Base-by-base conservation (phyloP, 495 filamentous ascomycete species). In the Aspergillus olivimuriae region DNA sequence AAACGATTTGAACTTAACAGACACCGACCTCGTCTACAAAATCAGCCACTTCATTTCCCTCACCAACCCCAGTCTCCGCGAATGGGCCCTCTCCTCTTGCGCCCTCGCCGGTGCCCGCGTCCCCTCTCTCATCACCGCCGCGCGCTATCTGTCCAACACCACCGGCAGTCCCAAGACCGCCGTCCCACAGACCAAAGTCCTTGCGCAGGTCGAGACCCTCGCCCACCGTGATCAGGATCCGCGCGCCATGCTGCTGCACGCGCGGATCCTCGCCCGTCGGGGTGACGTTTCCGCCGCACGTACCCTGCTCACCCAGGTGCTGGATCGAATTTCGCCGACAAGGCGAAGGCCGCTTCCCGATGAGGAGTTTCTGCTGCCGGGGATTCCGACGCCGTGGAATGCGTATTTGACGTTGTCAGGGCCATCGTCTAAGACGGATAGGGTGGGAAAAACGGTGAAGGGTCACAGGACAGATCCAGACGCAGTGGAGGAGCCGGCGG, bases 201-300 rank as follows among this genome's bases (percentile, higher is more conserved):
- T 57, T 6, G 26, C 44, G 0, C 30, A 44, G 9, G 16, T 66
- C 22, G 51, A 63, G 22, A 31, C 35, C 1, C 39, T 65, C 1
- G 61, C 63, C 5, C 33, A 39, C 0, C 17, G 50, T 2, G 33
- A 52, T 7, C 52, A 50, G 6, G 61, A 58, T 24, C 62, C 63
- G 0, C 44, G 51, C 2, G 65, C 66, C 1, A 57, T 72, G 41
- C 17, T 57, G 11, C 15, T 66, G 3, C 58, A 62, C 7, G 65
- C 59, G 5, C 51, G 62, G 9, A 40, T 65, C 6, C 52, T 65
- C 1, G 47, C 48, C 12, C 34, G 39, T 18, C 56, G 52, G 4
- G 54, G 56, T 1, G 21, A 58, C 6, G 49, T 50, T 17, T 20
- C 41, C 3, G 46, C 57, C 9, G 65, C 58, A 3, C 21, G 56